phyloP scores from a whole-genome alignment of 2,329 filamentous ascomycete genomes.

The Fusarium papillatum region DNA sequence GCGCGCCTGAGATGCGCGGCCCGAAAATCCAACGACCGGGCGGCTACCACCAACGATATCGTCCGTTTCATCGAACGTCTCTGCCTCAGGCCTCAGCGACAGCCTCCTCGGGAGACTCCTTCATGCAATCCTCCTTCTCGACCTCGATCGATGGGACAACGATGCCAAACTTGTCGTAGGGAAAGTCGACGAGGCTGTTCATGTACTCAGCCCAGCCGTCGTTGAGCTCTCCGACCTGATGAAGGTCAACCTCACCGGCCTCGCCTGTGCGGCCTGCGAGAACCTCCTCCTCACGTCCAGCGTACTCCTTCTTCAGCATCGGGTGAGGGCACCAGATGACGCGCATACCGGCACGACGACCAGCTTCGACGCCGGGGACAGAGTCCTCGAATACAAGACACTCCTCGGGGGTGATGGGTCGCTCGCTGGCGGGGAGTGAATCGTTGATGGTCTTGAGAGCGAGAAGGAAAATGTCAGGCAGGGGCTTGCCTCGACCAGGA shows the following conservation, averaged over 20 bases:
- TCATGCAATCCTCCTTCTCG: conserved; percentile 59
- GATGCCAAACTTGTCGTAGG: conserved; percentile 72
- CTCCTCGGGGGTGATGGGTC: conserved; percentile 82
- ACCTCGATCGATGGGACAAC: conserved; percentile 58
- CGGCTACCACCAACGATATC: conserved; percentile 1
- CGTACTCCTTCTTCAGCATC: conserved; percentile 81
- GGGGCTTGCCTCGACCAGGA: conserved; percentile 88
- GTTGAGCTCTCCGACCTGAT: conserved; percentile 68
- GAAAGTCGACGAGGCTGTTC: conserved; percentile 65
- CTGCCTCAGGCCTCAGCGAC: conserved; percentile 29
- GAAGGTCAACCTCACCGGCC: conserved; percentile 66
- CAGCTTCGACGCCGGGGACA: conserved; percentile 92
- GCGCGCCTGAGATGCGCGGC: conserved; percentile 1
- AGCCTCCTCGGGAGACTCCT: conserved; percentile 40
- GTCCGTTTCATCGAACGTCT: conserved; percentile 9
- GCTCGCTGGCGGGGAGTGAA: conserved; percentile 72
- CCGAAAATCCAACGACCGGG: neutral
- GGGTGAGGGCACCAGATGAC: conserved; percentile 94
- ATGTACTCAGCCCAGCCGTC: conserved; percentile 74
- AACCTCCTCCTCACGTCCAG: conserved; percentile 83
- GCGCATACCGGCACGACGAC: conserved; percentile 92
- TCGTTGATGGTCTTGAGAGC: conserved; percentile 89
- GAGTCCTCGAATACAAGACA: conserved; percentile 98
- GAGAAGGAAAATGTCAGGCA: conserved; percentile 94
- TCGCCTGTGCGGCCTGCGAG: conserved; percentile 85